Base-by-base conservation (phyloP, 2,329 filamentous ascomycete genomes). In the Alternaria sp. region DNA sequence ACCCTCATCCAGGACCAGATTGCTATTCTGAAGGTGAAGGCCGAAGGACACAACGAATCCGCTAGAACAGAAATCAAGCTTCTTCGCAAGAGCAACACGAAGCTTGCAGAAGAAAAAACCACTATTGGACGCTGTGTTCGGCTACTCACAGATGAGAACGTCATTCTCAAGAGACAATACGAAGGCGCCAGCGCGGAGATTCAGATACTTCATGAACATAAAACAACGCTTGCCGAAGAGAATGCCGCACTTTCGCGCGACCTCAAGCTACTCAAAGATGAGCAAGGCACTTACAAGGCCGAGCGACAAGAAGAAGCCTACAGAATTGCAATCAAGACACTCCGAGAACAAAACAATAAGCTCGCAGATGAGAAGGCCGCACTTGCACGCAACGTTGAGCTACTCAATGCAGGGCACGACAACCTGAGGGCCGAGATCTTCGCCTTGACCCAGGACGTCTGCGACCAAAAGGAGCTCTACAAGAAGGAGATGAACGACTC, bases 61-160 rank as follows among this genome's bases (percentile, higher is more conserved):
- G 44, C 41, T 16, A 54, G n/a, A 16, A 54, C 55, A 12, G 55
- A 58, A 7, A 54, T 54, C 20, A 39, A 38, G 41, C 26, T 58
- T 9, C 32, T 54, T 20, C 36, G 49, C 18, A 32, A 58, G 22
- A 47, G 55, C 34, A 54, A 58, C 26, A 20, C 16, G 24, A 46
- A 42, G 24, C 24, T 58, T 1, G 16, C 30, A 51, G 48, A 54
- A 7, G 49, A 58, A 14, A 58, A 22, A 9, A 24, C 41, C 12
- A 32, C 14, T 7, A 20, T 20, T 53, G 22, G 8, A 39, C 32
- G 42, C 18, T 26, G 34, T 4, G 7, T 28, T 46, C 28, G 24
- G 38, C 16, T 26, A 36, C 12, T 28, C 18, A 26, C 18, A 20
- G 22, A 34, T 18, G 41, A 55, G 24, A 43, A 44, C 24, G 7